Conservation (phyloP, 345 rosid species). For the Linum tenue region DNA sequence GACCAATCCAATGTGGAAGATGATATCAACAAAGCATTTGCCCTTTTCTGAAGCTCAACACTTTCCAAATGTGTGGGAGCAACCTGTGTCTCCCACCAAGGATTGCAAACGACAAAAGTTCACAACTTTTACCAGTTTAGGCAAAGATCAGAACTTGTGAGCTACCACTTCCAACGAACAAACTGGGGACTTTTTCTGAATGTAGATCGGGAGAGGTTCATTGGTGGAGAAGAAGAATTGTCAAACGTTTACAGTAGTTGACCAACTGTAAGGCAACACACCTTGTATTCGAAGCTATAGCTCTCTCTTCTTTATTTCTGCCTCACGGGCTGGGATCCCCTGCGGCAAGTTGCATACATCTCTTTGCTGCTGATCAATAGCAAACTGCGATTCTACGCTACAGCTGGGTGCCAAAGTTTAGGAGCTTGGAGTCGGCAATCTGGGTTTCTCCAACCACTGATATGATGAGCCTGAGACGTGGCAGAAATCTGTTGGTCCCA, state of each 20-base stretch:
- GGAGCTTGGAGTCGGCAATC: neutral
- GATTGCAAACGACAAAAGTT: neutral
- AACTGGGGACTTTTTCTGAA: neutral
- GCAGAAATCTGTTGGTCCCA: neutral
- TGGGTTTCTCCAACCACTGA: neutral
- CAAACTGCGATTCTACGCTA: neutral
- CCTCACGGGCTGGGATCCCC: neutral
- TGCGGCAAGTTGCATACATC: neutral
- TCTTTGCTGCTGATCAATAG: neutral
- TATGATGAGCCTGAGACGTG: neutral
- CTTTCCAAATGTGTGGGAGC: neutral
- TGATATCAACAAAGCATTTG: neutral
- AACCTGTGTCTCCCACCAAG: neutral
- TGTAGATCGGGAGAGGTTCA: neutral
- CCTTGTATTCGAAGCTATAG: neutral
- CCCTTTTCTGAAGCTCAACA: neutral
- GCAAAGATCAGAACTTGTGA: neutral
- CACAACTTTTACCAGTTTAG: too few species aligned
- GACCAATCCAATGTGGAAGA: too few species aligned
- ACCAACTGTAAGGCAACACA: neutral
- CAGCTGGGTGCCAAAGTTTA: neutral
- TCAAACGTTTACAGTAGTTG: neutral
- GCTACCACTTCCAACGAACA: neutral
- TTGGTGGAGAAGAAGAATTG: neutral
- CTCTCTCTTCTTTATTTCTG: neutral